Percentiles rank a stretch among this genome's conserved stretches.
These are phyloP conservation scores for Glomus cerebriforme DNA, from an alignment of 192 early-diverging fungal genomes.

Conservation along the genomic window DNA sequence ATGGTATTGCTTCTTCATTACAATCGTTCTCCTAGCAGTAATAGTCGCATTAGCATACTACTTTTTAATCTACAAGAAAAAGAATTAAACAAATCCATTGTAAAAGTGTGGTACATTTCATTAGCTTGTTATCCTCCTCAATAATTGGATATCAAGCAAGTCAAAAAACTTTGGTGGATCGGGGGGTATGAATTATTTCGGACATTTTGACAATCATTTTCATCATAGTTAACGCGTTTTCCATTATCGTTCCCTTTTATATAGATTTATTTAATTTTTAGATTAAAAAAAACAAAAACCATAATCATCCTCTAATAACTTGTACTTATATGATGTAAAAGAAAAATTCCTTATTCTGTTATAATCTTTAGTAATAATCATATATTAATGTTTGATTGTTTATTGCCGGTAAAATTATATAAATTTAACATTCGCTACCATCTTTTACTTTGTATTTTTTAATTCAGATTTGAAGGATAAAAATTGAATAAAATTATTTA, in stretches of 20 bases:
- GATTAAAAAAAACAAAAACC: background rate
- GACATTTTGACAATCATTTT: background rate
- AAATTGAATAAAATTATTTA: background rate
- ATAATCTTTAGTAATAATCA: too few species aligned
- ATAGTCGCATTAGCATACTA: background rate
- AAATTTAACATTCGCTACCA: too few species aligned
- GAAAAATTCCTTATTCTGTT: too few species aligned
- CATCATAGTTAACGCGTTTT: background rate
- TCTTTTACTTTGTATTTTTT: too few species aligned
- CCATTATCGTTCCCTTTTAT: background rate
- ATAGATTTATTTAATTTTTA: background rate
- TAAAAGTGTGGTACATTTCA: background rate
- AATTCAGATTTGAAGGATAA: background rate
- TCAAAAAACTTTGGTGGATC: background rate
- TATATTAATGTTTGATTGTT: too few species aligned
- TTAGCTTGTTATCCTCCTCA: background rate
- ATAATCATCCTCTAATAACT: background rate
- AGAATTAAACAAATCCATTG: background rate
- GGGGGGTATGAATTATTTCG: background rate
- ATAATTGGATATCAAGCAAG: background rate
- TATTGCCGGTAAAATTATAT: too few species aligned
- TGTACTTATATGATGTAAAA: too few species aligned
- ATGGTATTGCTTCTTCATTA: conserved; percentile 23
- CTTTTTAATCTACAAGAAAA: background rate
- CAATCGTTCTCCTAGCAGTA: conserved; percentile 7